Conservation (phyloP, 345 rosid species). For the Cardamine chenopodiifolia region DNA sequence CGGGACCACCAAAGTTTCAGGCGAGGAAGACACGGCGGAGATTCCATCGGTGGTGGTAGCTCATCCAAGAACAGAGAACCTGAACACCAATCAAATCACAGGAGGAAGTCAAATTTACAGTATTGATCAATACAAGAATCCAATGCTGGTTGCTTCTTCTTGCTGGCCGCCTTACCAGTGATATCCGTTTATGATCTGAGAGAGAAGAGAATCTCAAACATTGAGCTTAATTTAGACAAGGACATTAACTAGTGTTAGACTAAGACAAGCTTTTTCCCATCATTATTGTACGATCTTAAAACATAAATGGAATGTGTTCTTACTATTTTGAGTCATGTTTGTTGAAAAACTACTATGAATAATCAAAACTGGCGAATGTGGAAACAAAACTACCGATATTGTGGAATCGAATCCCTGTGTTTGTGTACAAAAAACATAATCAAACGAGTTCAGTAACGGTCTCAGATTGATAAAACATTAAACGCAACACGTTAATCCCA, state of each 20-base stretch:
- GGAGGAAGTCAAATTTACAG: conserved; percentile 22
- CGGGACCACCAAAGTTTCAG: background rate
- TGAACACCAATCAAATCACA: conserved; percentile 9
- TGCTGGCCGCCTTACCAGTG: conserved; percentile 34
- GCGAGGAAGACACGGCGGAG: conserved; percentile 27
- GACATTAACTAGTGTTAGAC: conserved; percentile 18
- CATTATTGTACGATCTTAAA: conserved; percentile 21
- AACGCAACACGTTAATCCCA: background rate
- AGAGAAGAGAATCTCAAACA: background rate
- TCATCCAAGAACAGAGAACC: conserved; percentile 32
- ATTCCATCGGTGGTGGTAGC: conserved; percentile 29
- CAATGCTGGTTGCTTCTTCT: conserved; percentile 31
- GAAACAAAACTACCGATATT: no score
- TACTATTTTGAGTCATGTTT: background rate
- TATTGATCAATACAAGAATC: conserved; percentile 31
- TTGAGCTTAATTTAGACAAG: conserved; percentile 13
- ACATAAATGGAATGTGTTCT: conserved; percentile 4
- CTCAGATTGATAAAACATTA: background rate
- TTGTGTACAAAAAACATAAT: no score
- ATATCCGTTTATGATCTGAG: conserved; percentile 3
- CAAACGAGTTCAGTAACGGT: background rate
- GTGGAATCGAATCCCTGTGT: no score
- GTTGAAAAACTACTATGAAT: background rate
- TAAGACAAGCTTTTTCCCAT: conserved; percentile 28
- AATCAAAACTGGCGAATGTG: background rate